These are phyloP conservation scores for Cenococcum geophilum DNA, from an alignment of 495 filamentous ascomycete species.

Conservation along the genomic window DNA sequence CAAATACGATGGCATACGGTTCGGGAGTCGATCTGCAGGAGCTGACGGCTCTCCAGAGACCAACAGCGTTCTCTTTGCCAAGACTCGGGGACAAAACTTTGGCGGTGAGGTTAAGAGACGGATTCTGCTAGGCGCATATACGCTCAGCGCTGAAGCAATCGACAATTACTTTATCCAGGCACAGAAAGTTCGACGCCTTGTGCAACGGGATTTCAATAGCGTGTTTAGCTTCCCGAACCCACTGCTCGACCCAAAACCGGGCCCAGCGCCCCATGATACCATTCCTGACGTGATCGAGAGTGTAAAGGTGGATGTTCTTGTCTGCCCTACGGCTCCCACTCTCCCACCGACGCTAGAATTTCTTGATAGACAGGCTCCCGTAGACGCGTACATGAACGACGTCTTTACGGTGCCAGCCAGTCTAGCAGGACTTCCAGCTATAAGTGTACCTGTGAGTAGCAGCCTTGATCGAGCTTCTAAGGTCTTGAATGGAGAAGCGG, in stretches of 20 bases:
- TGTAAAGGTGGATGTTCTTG: slow-evolving; percentile 67
- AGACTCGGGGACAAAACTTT: slow-evolving; percentile 65
- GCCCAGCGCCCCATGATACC: slow-evolving; percentile 25
- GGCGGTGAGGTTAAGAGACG: slow-evolving; percentile 78
- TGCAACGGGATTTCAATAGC: slow-evolving; percentile 76
- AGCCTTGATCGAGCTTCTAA: slow-evolving; percentile 34
- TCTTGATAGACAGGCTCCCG: slow-evolving; percentile 37
- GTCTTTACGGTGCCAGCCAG: slow-evolving; percentile 94
- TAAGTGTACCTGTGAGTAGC: slow-evolving; percentile 67
- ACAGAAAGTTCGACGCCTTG: slow-evolving; percentile 76
- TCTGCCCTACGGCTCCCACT: slow-evolving; percentile 84
- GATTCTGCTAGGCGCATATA: slow-evolving; percentile 86
- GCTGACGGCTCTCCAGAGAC: slow-evolving; percentile 27
- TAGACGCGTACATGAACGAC: slow-evolving; percentile 79
- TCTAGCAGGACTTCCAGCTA: slow-evolving; percentile 81
- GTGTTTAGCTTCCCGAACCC: slow-evolving; percentile 66
- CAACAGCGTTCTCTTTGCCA: slow-evolving; percentile 58
- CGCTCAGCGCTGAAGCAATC: slow-evolving; percentile 80
- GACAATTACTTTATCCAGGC: slow-evolving; percentile 97
- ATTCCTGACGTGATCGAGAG: slow-evolving; percentile 25
- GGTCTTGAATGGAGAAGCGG: slow-evolving; percentile 17
- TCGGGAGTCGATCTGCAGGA: slow-evolving; percentile 52
- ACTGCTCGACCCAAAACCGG: slow-evolving; percentile 46
- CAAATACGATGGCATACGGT: slow-evolving; percentile 93
- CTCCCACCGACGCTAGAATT: slow-evolving; percentile 57